Percentiles rank a stretch among this genome's conserved stretches.
Evolutionary conservation across 2,329 filamentous ascomycete species (phyloP).

Genomic region (Cladosporium sp.): DNA sequence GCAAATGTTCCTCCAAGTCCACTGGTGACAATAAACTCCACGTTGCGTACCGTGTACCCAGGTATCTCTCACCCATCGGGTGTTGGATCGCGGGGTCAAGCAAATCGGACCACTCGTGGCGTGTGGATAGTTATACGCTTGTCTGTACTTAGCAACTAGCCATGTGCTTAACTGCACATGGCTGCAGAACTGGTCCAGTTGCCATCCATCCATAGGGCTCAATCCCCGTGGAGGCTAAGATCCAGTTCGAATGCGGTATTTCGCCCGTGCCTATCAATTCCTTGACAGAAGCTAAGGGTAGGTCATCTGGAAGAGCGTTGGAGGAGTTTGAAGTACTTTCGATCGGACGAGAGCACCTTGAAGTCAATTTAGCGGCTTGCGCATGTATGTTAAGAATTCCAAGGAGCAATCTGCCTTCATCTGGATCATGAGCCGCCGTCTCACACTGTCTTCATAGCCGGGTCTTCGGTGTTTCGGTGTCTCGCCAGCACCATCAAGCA

Average conservation of each 20-base stretch:
- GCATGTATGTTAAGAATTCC: neutral
- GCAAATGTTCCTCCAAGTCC: neutral
- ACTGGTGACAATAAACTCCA: slow-evolving; percentile 1
- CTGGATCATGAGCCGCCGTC: neutral
- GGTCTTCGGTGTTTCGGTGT: neutral
- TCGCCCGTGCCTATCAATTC: neutral
- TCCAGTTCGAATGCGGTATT: neutral
- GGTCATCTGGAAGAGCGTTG: neutral
- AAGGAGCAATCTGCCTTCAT: neutral
- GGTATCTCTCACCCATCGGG: neutral
- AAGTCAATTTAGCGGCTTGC: neutral
- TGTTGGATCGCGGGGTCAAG: slow-evolving; percentile 12
- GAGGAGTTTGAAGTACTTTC: too few species aligned
- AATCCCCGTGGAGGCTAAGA: neutral
- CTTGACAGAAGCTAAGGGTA: neutral
- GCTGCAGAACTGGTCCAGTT: neutral
- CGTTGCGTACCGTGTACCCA: neutral
- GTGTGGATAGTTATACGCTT: slow-evolving; percentile 13
- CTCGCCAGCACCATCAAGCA: neutral
- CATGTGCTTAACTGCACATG: slow-evolving; percentile 13
- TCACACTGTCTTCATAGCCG: neutral
- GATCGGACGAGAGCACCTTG: neutral
- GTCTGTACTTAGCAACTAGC: slow-evolving; percentile 12
- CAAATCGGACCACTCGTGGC: slow-evolving; percentile 5
- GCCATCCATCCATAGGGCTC: neutral